Evolutionary conservation across 139 green algal genomes (phyloP).

Genomic region (Picochlorum costavermella): DNA sequence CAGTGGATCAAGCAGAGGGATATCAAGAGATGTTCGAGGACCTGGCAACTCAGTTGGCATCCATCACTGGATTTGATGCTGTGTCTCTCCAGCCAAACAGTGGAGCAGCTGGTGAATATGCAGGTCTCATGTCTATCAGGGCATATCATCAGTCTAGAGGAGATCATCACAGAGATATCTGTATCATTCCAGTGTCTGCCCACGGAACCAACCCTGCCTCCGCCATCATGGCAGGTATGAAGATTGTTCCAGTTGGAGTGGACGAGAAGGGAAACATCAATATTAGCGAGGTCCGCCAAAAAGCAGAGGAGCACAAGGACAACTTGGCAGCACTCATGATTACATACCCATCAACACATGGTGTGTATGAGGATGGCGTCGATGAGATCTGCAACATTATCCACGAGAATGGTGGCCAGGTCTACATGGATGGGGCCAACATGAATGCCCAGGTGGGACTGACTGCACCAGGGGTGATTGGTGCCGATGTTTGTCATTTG

Average conservation of each 20-base stretch:
- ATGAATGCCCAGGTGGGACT: constrained; percentile 99
- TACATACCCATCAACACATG: constrained; percentile 97
- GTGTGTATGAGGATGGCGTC: constrained; percentile 96
- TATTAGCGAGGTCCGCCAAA: constrained; percentile 79
- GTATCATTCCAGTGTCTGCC: constrained; percentile 96
- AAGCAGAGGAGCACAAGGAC: constrained; percentile 78
- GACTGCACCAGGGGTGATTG: constrained; percentile 93
- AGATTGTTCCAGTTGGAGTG: constrained; percentile 78
- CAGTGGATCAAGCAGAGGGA: constrained; percentile 76
- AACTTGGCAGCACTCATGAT: constrained; percentile 98
- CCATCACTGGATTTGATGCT: constrained; percentile 96
- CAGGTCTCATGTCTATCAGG: constrained; percentile 96
- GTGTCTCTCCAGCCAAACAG: constrained; percentile 97
- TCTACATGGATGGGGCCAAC: constrained; percentile 99
- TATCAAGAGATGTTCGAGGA: constrained; percentile 95
- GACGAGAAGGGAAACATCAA: constrained; percentile 88
- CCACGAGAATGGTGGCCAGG: constrained; percentile 83
- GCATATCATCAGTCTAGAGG: constrained; percentile 81
- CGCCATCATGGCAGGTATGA: constrained; percentile 96
- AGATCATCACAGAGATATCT: constrained; percentile 86
- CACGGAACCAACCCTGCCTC: constrained; percentile 97
- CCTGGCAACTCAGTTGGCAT: constrained; percentile 79
- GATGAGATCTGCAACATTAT: constrained; percentile 95
- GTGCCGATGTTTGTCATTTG: constrained; percentile 98
- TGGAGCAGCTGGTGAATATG: constrained; percentile 94